Evolutionary conservation across 805 yeast genomes (phyloP).

Genomic region (Candida khao-thaluensis): DNA sequence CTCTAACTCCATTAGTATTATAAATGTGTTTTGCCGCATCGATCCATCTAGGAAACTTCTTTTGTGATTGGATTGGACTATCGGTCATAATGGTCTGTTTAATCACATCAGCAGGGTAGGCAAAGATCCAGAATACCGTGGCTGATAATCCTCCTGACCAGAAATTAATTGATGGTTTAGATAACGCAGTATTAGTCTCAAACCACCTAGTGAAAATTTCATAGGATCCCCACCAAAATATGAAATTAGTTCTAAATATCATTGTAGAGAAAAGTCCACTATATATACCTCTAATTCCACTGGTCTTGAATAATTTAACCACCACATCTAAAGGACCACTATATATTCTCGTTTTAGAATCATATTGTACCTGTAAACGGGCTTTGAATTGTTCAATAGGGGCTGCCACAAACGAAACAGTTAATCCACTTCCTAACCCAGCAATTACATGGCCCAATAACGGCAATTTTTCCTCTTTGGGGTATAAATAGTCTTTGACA

Average conservation of each 20-base stretch:
- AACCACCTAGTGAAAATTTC: constrained; percentile 74
- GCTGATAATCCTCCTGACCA: constrained; percentile 93
- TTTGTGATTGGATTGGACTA: constrained; percentile 56
- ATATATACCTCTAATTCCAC: constrained; percentile 73
- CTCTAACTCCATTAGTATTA: constrained; percentile 57
- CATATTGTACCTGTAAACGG: constrained; percentile 85
- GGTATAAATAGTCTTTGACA: constrained; percentile 62
- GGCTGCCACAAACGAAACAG: constrained; percentile 93
- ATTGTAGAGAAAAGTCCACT: constrained; percentile 83
- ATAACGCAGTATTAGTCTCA: constrained; percentile 59
- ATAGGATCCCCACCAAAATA: constrained; percentile 94
- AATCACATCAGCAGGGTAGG: constrained; percentile 86
- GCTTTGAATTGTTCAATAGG: constrained; percentile 91
- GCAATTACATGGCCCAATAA: constrained; percentile 73
- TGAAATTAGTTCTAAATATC: constrained; percentile 82
- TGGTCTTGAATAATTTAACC: constrained; percentile 51
- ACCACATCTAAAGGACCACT: constrained; percentile 82
- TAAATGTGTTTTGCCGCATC: constrained; percentile 73
- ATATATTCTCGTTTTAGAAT: constrained; percentile 63
- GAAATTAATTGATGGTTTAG: constrained; percentile 72
- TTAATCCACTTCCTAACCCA: constrained; percentile 83
- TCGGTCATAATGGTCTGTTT: constrained; percentile 85
- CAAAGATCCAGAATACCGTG: constrained; percentile 82
- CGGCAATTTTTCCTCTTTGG: constrained; percentile 64
- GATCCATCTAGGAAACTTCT: constrained; percentile 67